Evolutionary conservation across 2,329 filamentous ascomycete genomes (phyloP).

Genomic region (Colletotrichum abscissum): DNA sequence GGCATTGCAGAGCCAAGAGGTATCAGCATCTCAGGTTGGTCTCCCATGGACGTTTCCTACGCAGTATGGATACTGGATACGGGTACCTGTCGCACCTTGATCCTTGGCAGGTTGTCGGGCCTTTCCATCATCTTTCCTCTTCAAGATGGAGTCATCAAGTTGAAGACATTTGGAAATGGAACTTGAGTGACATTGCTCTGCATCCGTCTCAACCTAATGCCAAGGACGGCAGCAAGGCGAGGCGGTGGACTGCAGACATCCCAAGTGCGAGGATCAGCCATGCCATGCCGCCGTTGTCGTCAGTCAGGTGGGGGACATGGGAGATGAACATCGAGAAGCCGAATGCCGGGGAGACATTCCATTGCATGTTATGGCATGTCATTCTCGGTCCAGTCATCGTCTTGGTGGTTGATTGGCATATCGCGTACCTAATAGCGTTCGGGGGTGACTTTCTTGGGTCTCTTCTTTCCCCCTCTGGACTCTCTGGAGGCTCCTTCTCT

Average conservation of each 20-base stretch:
- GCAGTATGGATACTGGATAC: background rate
- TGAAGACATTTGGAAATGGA: background rate
- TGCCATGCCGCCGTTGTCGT: background rate
- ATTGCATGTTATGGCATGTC: background rate
- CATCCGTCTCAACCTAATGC: background rate
- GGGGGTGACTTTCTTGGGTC: background rate
- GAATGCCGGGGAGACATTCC: slow-evolving; percentile 29
- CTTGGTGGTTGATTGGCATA: background rate
- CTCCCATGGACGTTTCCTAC: slow-evolving; percentile 19
- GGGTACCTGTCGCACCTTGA: slow-evolving; percentile 1
- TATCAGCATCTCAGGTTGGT: slow-evolving; percentile 29
- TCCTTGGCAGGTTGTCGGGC: background rate
- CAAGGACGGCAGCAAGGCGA: background rate
- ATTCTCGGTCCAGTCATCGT: background rate
- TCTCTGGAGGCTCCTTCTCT: too few relatives aligned
- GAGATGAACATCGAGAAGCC: slow-evolving; percentile 2
- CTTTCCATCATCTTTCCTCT: background rate
- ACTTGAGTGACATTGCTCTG: background rate
- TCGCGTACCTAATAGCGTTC: background rate
- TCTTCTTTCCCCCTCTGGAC: background rate
- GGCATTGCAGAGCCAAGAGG: slow-evolving; percentile 32
- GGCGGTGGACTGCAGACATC: slow-evolving; percentile 2
- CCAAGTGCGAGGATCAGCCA: slow-evolving; percentile 1
- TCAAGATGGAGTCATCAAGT: background rate
- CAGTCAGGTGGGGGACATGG: background rate